phyloP scores from a whole-genome alignment of 345 rosid genomes.

The Tarenaya hassleriana region DNA sequence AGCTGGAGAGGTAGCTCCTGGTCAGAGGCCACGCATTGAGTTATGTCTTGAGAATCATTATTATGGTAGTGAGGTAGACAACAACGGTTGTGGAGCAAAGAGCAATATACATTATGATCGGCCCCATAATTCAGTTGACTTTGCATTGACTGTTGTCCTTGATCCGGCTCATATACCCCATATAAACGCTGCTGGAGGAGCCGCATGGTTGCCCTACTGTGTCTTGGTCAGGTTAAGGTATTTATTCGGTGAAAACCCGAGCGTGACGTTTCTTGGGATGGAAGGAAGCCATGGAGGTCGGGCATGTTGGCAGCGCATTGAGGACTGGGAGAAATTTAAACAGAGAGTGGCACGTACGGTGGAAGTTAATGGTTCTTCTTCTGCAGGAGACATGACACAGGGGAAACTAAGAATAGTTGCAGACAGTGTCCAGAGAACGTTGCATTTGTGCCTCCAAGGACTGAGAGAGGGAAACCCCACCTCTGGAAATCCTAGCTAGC shows the following conservation, averaged over 20 bases:
- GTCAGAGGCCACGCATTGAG: slow-evolving; percentile 88
- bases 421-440: slow-evolving; percentile 66
- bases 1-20: slow-evolving; percentile 74
- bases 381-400: slow-evolving; percentile 50
- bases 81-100: slow-evolving; percentile 49
- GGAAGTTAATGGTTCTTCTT: slow-evolving; percentile 44
- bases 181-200: slow-evolving; percentile 92
- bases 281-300: slow-evolving; percentile 99
- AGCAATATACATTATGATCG: slow-evolving; percentile 87
- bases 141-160: slow-evolving; percentile 82
- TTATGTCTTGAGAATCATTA: slow-evolving; percentile 88
- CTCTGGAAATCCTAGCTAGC: slow-evolving; percentile 18
- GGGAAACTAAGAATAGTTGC: slow-evolving; percentile 79
- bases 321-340: slow-evolving; percentile 94
- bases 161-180: slow-evolving; percentile 88
- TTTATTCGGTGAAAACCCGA: slow-evolving; percentile 60
- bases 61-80: slow-evolving; percentile 48
- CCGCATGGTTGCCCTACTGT: slow-evolving; percentile 97
- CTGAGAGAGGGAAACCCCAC: slow-evolving; percentile 49
- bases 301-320: slow-evolving; percentile 74
- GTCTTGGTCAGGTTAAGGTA: slow-evolving; percentile 82
- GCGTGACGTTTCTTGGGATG: slow-evolving; percentile 65
- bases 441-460: slow-evolving; percentile 66
- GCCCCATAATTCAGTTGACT: slow-evolving; percentile 75
- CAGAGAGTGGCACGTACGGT: slow-evolving; percentile 65